Conservation (phyloP, 805 yeast genomes). For the Blastobotrys mokoenaii region DNA sequence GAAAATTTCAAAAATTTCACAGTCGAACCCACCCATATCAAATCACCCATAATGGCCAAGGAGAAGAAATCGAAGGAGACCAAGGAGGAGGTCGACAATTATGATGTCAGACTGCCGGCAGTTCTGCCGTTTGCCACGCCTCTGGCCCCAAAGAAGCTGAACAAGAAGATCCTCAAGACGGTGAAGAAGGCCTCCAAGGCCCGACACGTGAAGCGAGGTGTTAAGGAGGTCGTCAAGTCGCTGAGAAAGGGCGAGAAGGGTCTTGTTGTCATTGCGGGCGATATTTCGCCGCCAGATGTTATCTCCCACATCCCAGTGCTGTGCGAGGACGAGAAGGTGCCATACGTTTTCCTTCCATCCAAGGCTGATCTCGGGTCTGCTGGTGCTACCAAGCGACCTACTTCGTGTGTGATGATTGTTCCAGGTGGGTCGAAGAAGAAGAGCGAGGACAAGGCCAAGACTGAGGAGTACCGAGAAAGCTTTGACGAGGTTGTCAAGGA, state of each 20-base stretch:
- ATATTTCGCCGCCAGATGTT: constrained; percentile 94
- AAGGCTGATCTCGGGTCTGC: constrained; percentile 98
- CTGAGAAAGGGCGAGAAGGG: constrained; percentile 98
- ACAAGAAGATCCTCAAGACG: constrained; percentile 90
- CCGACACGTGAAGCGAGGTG: constrained; percentile 97
- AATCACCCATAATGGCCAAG: constrained; percentile 15
- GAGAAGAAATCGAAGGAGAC: constrained; percentile 15
- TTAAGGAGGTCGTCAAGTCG: constrained; percentile 96
- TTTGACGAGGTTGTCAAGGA: constrained; percentile 94
- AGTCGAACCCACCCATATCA: neutral
- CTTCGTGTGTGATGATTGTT: constrained; percentile 93
- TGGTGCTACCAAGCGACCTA: constrained; percentile 98
- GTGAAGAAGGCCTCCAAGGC: constrained; percentile 95
- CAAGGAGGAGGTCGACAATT: constrained; percentile 55
- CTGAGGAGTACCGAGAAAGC: constrained; percentile 83
- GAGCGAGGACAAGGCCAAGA: constrained; percentile 49
- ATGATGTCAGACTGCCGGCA: constrained; percentile 86
- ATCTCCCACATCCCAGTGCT: constrained; percentile 95
- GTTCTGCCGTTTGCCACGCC: constrained; percentile 89
- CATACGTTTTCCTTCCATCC: constrained; percentile 89
- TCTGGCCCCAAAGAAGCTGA: constrained; percentile 88
- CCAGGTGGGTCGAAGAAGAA: constrained; percentile 89
- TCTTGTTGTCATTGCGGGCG: constrained; percentile 92
- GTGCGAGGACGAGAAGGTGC: constrained; percentile 90
- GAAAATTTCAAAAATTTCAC: neutral